Evolutionary conservation across 2,329 filamentous ascomycete species (phyloP).

Genomic region (Penicillium sp.): DNA sequence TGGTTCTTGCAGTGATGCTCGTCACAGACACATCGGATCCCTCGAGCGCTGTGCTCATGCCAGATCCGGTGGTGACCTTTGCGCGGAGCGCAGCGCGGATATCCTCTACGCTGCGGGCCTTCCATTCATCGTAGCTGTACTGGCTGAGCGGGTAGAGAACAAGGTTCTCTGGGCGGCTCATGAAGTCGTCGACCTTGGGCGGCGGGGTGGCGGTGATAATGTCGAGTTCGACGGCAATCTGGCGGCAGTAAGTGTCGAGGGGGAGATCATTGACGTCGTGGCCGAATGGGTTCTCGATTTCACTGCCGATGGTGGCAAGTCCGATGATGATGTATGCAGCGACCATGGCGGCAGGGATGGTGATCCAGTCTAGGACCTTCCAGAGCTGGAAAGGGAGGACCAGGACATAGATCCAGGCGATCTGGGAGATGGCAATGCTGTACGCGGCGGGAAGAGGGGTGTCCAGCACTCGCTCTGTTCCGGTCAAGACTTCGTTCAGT

Average conservation of each 20-base stretch:
- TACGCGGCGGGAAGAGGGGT: slow-evolving; percentile 83
- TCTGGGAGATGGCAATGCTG: slow-evolving; percentile 80
- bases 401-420: slow-evolving; percentile 81
- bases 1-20: slow-evolving; percentile 19
- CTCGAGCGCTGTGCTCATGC: slow-evolving; percentile 10
- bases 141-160: slow-evolving; percentile 45
- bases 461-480: slow-evolving; percentile 75
- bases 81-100: slow-evolving; percentile 47
- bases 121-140: slow-evolving; percentile 53
- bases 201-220: slow-evolving; percentile 65
- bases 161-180: slow-evolving; percentile 37
- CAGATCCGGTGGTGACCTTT: slow-evolving; percentile 32
- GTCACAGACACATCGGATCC: slow-evolving; percentile 26
- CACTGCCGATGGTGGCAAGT: slow-evolving; percentile 72
- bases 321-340: slow-evolving; percentile 83
- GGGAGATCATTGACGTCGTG: slow-evolving; percentile 81
- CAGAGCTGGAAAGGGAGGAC: slow-evolving; percentile 81
- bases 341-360: slow-evolving; percentile 72
- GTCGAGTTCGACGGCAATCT: slow-evolving; percentile 73
- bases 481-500: slow-evolving; percentile 72
- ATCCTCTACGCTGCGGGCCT: slow-evolving; percentile 49
- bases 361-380: slow-evolving; percentile 65
- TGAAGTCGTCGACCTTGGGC: slow-evolving; percentile 55
- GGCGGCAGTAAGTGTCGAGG: slow-evolving; percentile 73
- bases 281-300: slow-evolving; percentile 85